Base-by-base conservation (phyloP, 202 grass and related monocot species). In the Hordeum pubiflorum region DNA sequence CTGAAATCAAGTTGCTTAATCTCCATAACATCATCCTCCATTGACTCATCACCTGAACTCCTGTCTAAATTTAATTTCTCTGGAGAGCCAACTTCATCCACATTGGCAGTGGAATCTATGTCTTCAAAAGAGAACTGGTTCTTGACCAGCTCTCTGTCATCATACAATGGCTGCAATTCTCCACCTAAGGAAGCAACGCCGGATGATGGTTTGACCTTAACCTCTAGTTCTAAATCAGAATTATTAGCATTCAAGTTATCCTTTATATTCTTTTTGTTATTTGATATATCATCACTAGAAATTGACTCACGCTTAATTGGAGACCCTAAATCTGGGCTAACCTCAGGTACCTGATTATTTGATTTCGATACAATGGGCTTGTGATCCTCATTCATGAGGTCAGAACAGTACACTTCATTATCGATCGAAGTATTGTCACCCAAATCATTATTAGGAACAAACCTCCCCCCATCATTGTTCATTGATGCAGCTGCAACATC, bases 201-300 rank as follows among this genome's bases (percentile, higher is more conserved):
- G 8, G 88, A 86, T 75, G 83, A 83, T 86, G 88, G 83, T 69
- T 89, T 71, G 7, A 86, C 83, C 89, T 93, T 93, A 91, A 86
- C 81, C 86, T 96, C 92, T 92, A 94, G 79, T 89, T 97, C 92
- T 96, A 99, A 89, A 95, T 93, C 92, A 96, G 91, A 99, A 89
- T 96, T 95, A 91, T 99, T 91, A 96, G 90, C 90, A 93, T 99
- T 93, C 72, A 93, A 84, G 75, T 99, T 99, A 99, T 90, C 93
- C 79, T 96, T 92, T 91, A 97, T 72, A 89, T 92, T 92, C 61
- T 94, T 89, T 94, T 92, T 89, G 70, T 86, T 94, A 97, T 88
- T 92, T 92, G 87, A 90, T 85, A 91, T 89, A 91, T 79, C 85
- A 91, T 91, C 84, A 43, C 66, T 93, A 96, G 85, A 91, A 99